Base-by-base conservation (phyloP, 129 eudicot species). In the Gnaphalium uliginosum region DNA sequence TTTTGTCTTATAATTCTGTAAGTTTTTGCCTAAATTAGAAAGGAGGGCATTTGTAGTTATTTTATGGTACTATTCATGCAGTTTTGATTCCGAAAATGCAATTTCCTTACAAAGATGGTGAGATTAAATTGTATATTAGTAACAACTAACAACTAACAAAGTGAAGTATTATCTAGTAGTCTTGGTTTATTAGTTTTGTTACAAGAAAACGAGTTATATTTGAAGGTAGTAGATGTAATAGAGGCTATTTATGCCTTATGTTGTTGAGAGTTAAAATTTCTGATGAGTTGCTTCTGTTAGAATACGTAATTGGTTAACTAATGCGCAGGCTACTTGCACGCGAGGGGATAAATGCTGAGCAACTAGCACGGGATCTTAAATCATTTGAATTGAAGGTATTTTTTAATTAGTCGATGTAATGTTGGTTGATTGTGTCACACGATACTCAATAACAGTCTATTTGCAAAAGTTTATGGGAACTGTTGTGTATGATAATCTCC, bases 261-360 rank as follows among this genome's bases (percentile, higher is more conserved):
- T 10, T 23, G 71, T 50, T 32, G 67, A 63, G 59, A 27, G 48
- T 64, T 32, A 13, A 32, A 32, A 66, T 27, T 21, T 17, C 14
- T 37, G 59, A 51, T 66, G 19, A 25, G 69, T 18, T 29, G 26
- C 7, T 13, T 23, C 14, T 65, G 27, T 27, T 67, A 70, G 24
- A 25, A 51, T 35, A 22, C 65, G 73, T 65, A 35, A 57, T 15
- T 59, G 39, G 25, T 77, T 59, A 26, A 57, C 23, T 14, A 39
- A 73, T 62, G 65, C 69, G 54, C 88, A 93, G 98, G 88, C 82
- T 93, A 68, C 90, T 93, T 75, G 98, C 98, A 15, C 97, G 98
- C 3, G 98, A 93, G 81, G 98, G 98, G 71, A 81, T 93, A 82
- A 93, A 93, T 71, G 96, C 98, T n/a, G 98, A 93, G 85, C 98